Evolutionary conservation across 208 protist species (phyloP), one percentile per base, ranked within the genome.

Genomic region (Endotrypanum monterogeii): DNA sequence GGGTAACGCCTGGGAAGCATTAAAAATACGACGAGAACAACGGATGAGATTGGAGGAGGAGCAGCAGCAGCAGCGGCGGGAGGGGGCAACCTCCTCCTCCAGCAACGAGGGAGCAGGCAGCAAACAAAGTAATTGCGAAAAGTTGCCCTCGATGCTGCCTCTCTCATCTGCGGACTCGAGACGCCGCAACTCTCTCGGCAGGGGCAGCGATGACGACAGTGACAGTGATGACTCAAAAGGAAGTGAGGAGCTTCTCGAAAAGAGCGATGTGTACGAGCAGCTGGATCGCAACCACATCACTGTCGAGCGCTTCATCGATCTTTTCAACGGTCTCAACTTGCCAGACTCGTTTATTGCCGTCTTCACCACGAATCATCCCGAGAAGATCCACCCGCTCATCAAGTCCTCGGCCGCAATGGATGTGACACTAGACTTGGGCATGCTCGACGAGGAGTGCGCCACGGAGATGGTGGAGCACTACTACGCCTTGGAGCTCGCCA

Each of bases 321-420:
- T 97, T 66, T 84, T 98, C 12, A 94, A 98, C 75, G 89, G 95
- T 39, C 70, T 97, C 35, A 82, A 86, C 12, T 83, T 88, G 18
- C 86, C 89, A 0, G 83, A 97, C n/a, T 89, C 87, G 16, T 87
- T 92, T 57, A 81, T 98, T 23, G 75, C 97, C 37, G 82, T 98
- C 58, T 91, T 98, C 74, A 98, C 96, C 8, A 98, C 96, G 8
- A 98, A 97, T 73, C 86, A 98, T 79, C 75, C 83, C 1, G 94
- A 98, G 55, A 77, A 74, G 67, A 79, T 98, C 37, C 86, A 96
- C 67, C 74, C 82, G 23, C 73, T 74, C 23, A 84, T 98, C 30
- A 69, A 84, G 12, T 70, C 79, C 39, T 83, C 93, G 14, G 87
- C 92, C 57, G 80, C 96, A 35, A 58, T 96, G 48, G 86, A 91